These are phyloP conservation scores for Chaetomiaceae sp. DNA, from an alignment of 2,329 filamentous ascomycete genomes.

Conservation along the genomic window DNA sequence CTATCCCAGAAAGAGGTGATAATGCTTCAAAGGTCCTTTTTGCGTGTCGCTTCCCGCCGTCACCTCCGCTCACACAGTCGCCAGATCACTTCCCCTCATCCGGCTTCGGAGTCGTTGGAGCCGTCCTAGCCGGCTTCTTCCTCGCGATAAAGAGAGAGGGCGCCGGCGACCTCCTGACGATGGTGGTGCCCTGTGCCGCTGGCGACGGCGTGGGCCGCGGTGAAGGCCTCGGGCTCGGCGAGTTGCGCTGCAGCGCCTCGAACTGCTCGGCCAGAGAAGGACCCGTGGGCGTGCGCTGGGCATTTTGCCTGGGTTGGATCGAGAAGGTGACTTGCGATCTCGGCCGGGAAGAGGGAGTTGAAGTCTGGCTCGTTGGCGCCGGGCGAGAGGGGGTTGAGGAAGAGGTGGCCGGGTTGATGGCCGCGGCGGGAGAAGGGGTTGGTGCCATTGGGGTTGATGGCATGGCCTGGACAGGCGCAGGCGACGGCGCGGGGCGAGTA, in stretches of 20 bases:
- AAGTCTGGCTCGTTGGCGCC: background rate
- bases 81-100: too few species aligned
- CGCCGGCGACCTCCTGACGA: background rate
- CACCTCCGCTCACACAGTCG: too few species aligned
- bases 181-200: background rate
- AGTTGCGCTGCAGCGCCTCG: background rate
- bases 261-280: background rate
- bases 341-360: background rate
- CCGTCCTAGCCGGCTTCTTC: too few species aligned
- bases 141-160: slow-evolving; percentile 4
- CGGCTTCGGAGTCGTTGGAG: background rate
- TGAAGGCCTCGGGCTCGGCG: background rate
- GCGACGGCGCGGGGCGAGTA: background rate
- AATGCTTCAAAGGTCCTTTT: too few species aligned
- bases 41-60: too few species aligned
- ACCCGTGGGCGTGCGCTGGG: background rate
- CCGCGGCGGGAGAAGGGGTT: background rate
- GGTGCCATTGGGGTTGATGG: background rate
- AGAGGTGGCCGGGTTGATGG: background rate
- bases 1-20: slow-evolving; percentile 13
- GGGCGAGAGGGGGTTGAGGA: background rate
- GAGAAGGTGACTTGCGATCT: background rate
- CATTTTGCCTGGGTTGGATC: background rate
- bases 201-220: background rate
- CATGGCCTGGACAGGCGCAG: background rate